Evolutionary conservation across 768 basidiomycete species (phyloP).

Genomic region (Myochromella boudieri): DNA sequence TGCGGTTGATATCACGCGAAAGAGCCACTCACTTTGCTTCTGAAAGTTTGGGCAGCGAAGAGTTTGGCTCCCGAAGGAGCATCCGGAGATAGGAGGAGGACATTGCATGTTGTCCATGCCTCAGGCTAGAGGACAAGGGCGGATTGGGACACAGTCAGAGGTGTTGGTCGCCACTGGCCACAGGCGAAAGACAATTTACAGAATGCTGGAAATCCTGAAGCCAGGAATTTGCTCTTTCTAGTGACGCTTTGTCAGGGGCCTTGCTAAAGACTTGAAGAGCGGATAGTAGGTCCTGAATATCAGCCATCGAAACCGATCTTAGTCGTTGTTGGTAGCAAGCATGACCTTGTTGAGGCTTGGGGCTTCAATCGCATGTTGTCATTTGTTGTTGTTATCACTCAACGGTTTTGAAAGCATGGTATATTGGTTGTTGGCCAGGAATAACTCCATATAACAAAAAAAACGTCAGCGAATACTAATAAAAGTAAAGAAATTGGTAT

Average conservation of each 20-base stretch:
- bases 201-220: constrained; percentile 99
- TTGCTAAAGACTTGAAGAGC: constrained; percentile 79
- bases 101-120: constrained; percentile 95
- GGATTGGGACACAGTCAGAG: constrained; percentile 66
- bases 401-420: constrained; percentile 38
- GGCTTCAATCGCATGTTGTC: too few relatives aligned
- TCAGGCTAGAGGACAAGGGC: constrained; percentile 80
- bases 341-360: constrained; percentile 1
- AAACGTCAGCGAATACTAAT: constrained; percentile 45
- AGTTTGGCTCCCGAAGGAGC: constrained; percentile 79
- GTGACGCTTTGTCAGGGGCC: constrained; percentile 78
- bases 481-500: constrained; percentile 47
- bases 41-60: constrained; percentile 96
- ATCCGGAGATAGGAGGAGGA: constrained; percentile 80
- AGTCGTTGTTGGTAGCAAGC: constrained; percentile 16
- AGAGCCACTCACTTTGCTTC: constrained; percentile 73
- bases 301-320: constrained; percentile 49
- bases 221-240: constrained; percentile 91
- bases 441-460: constrained; percentile 45
- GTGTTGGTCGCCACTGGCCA: constrained; percentile 60
- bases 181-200: constrained; percentile 84
- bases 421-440: constrained; percentile 39
- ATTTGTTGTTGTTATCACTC: constrained; percentile 39
- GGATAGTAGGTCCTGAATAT: constrained; percentile 69
- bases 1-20: constrained; percentile 13